Base-by-base conservation (phyloP, 129 eudicot species). In the Lactuca saligna region DNA sequence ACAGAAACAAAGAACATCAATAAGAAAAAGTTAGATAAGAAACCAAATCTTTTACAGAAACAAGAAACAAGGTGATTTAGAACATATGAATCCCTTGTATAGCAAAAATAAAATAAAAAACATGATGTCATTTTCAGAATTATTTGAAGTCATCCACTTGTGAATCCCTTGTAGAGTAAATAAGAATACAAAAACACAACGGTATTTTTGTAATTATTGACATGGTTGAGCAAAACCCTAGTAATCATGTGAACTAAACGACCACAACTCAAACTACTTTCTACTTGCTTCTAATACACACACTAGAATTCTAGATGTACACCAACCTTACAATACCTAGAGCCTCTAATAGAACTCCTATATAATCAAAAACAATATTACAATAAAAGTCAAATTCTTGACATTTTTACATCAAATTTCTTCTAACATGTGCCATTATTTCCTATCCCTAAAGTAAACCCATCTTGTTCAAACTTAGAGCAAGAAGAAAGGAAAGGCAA, bases 401-500 rank as follows among this genome's bases (percentile, higher is more conserved):
- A 78, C 55, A 16, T 49, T 71, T 65, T 48, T 34, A 11, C 71
- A 46, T 42, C 48, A 11, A 12, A 10, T 13, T 70, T 46, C 61
- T 70, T 44, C 73, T 61, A 74, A 16, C 57, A 73, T 3, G 71
- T 69, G 46, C 67, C 70, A 54, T 63, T 54, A 29, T 56, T 57
- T 48, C 65, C 70, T 31, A 34, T 60, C 71, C 71, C 57, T 7
- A 79, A 53, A 56, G 60, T 61, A 32, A 57, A 17, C 2, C 55
- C 65, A 16, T 67, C 46, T 33, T 68, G 83, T 11, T 61, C 66
- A 44, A 66, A 61, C 13, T 38, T 48, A 35, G 65, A 73, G 65
- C 75, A 73, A 51, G 82, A 77, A 68, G 64, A 15, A 37, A 63
- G 34, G 9, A 29, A 39, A 62, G 71, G 39, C 51, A 49, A 59